These are phyloP conservation scores for Funneliformis caledonium DNA, from an alignment of 371 early-diverging fungal species.

Conservation along the genomic window DNA sequence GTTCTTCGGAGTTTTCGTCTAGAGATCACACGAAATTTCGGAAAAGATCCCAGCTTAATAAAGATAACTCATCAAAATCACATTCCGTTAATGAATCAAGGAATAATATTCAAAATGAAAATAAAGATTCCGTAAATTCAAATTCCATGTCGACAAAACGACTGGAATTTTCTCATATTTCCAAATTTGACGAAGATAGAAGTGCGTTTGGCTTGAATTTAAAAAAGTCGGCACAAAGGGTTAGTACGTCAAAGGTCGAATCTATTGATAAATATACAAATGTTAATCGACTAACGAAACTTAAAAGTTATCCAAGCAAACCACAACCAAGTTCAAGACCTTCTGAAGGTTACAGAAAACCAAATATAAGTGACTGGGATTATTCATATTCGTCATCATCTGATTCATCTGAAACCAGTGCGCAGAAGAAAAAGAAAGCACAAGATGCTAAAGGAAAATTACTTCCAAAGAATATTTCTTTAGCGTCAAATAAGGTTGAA, in stretches of 20 bases:
- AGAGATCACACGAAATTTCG: not conserved
- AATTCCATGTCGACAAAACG: not conserved
- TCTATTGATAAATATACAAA: not conserved
- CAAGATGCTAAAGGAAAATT: not conserved
- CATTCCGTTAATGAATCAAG: not conserved
- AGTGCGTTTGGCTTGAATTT: not conserved
- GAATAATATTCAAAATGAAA: not conserved
- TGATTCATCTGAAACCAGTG: not conserved
- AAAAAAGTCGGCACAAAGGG: not conserved
- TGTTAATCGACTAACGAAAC: not conserved
- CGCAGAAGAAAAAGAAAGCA: not conserved
- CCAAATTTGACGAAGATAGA: not conserved
- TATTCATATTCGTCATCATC: conserved; percentile 16
- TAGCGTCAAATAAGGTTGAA: not conserved
- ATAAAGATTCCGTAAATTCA: not conserved
- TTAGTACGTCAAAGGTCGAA: not conserved
- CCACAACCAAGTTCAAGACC: not conserved
- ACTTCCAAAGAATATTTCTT: not conserved
- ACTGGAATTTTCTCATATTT: not conserved
- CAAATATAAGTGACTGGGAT: conserved; percentile 24
- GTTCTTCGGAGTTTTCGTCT: not conserved
- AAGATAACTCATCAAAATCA: not conserved
- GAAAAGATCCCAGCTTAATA: not conserved
- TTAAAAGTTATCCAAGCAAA: not conserved
- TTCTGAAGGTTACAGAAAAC: not conserved